Evolutionary conservation across 495 filamentous ascomycete species (phyloP), one percentile per base, ranked within the genome.

Genomic region (Rusavskia elegans): DNA sequence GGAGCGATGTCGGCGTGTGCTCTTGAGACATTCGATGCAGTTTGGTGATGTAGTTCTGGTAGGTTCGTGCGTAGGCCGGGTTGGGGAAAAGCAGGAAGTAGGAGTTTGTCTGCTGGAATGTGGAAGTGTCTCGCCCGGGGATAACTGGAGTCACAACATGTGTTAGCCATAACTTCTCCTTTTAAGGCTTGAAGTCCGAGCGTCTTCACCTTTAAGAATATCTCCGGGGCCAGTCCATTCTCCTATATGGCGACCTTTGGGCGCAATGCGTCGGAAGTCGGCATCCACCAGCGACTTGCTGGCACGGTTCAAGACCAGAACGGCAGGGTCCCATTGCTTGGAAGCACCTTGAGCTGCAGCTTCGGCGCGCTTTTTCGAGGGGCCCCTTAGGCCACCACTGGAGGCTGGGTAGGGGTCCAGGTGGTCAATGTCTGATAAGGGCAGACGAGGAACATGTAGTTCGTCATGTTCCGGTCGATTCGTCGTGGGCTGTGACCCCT

Each of bases 1-100:
- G 89, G 86, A 60, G 80, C 82, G 70, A 96, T 85, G 77, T 97
- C 93, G 63, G 78, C 87, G 77, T 93, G 81, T 63, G 88, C 82
- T 71, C 95, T 87, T 66, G 90, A 80, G 56, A 80, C 5, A 79
- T 55, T 1, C 54, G 55, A 61, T 77, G 75, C 4, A 80, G 62
- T 5, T 64, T 61, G 14, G 55, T 53, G 8, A 74, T 66, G 30
- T 76, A 63, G 35, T 68, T 61, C 21, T 69, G 66, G 66, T 84
- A 86, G 8, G 69, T 68, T 7, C 57, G 41, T 1, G 82, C 82
- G 21, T 75, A 69, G n/a, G 66, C 63, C 16, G 58, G 52, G n/a
- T 65, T 70, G 55, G 73, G 66, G 62, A 85, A 86, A 29, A 83
- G 66, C 41, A 86, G 63, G 63, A 72, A 81, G 66, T 83, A 85